Evolutionary conservation across 352 stramenopile species (phyloP), one percentile per base, ranked within the genome.

Genomic region (Pythium brassicae): DNA sequence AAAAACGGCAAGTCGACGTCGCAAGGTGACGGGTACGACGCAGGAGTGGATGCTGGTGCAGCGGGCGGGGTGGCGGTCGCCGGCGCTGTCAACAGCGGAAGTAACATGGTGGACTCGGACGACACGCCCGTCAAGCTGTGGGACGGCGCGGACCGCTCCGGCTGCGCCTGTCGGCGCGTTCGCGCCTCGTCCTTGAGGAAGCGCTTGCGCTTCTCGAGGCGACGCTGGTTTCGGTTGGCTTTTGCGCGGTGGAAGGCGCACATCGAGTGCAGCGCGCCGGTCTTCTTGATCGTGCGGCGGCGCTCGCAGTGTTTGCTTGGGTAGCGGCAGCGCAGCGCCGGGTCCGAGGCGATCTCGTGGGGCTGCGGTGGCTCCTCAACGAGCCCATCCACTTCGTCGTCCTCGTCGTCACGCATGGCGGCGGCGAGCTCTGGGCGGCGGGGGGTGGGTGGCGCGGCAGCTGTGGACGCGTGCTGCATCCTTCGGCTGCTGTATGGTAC

Each of bases 291-390:
- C 44, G 54, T 29, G 44, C 54, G 54, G 32, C 11, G 44, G 10
- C 44, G 54, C 23, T 35, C 23, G 44, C 54, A 59, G 32, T 53
- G 54, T 22, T 59, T 59, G 44, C 54, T 59, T 10, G 54, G 54
- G 44, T 59, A 59, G 22, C 54, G 44, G 12, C 54, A 59, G 32
- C 54, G 54, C 54, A 53, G 22, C 56, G 17, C 12, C 19, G 66
- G 69, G 43, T 70, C 59, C 39, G 59, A 52, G 5, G 66, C 66
- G 55, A 78, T 66, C 60, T 78, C 66, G 52, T 75, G 66, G 34
- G 66, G 55, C 55, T 72, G 63, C 39, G 66, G 63, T 19, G 72
- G 66, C 22, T 66, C 66, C 44, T 77, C 63, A 27, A 77, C 50
- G 14, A 76, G 57, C 43, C 65, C 61, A 29, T 68, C 69, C 56